phyloP scores from a whole-genome alignment of 306 rosid species.

The Cajanus cajan region DNA sequence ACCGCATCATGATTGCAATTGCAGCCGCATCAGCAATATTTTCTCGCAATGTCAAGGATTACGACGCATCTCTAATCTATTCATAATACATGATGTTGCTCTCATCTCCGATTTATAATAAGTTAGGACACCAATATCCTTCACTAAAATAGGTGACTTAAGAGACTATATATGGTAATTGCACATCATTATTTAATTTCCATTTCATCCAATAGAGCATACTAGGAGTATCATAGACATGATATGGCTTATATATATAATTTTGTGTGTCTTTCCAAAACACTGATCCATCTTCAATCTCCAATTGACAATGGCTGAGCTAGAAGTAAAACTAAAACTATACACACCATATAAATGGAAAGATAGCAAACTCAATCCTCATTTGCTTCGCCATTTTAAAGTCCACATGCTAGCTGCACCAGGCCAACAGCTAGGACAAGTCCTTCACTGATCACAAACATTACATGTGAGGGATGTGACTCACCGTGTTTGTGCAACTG shows the following conservation, averaged over 20 bases:
- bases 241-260: neutral
- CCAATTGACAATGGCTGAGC: neutral
- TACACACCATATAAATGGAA: neutral
- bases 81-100: too few species aligned
- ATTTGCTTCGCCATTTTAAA: constrained; percentile 10
- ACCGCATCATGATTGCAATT: too few species aligned
- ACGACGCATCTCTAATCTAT: too few species aligned
- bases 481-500: constrained; percentile 30
- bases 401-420: constrained; percentile 34
- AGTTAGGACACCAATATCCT: too few species aligned
- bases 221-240: neutral
- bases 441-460: constrained; percentile 17
- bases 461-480: constrained; percentile 31
- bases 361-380: neutral
- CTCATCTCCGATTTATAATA: neutral
- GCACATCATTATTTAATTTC: neutral
- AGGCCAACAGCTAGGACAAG: constrained; percentile 32
- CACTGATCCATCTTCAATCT: neutral
- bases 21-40: too few species aligned
- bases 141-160: neutral
- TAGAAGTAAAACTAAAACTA: neutral
- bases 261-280: neutral
- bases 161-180: neutral
- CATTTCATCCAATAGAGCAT: neutral
- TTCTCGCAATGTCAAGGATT: too few species aligned